Base-by-base conservation (phyloP, 2,329 filamentous ascomycete genomes). In the Penicillium rolfsii region DNA sequence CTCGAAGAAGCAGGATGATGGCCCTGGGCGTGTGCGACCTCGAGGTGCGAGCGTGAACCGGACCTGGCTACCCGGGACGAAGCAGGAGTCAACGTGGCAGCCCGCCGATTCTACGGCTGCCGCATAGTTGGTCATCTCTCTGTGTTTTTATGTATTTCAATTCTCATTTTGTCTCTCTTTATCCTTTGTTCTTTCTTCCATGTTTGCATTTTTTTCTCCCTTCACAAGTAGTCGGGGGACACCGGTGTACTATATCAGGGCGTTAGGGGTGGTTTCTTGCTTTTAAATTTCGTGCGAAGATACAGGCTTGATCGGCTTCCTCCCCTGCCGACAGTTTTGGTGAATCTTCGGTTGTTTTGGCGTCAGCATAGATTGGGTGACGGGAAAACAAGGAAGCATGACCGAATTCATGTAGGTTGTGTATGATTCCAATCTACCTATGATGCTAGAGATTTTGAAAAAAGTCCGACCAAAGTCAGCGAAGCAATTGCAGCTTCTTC, bases 31-130 rank as follows among this genome's bases (percentile, higher is more conserved):
- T 19, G 71, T 73, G 33, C 74, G 77, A 59, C 70, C 78, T 38
- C 75, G 78, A 52, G 76, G 74, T 43, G 68, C 73, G 41, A 80
- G 77, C 57, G 74, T 71, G 59, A 73, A 76, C 49, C 71, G 72
- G 40, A 75, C 76, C 26, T 94, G 91, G 87, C 79, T 96, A 60
- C 85, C 89, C 0, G 91, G 92, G 7, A 96, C 91, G 1, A 93
- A 87, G 72, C 90, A 94, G 74, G 91, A 96, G 74, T 90, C 92
- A 55, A 96, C 91, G 2, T 97, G 93, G 93, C 82, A 81, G 65
- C 73, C 74, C 28, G 77, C 74, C 57, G 84, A 86, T 68, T 74
- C 75, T 55, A 67, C 69, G 48, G 57, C 67, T 36, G 64, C 61
- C 58, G 61, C 67, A 58, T 69, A 64, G 63, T 11, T 36, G 12